Base-by-base conservation (phyloP, 2,329 filamentous ascomycete genomes). In the Sporothrix inflata region DNA sequence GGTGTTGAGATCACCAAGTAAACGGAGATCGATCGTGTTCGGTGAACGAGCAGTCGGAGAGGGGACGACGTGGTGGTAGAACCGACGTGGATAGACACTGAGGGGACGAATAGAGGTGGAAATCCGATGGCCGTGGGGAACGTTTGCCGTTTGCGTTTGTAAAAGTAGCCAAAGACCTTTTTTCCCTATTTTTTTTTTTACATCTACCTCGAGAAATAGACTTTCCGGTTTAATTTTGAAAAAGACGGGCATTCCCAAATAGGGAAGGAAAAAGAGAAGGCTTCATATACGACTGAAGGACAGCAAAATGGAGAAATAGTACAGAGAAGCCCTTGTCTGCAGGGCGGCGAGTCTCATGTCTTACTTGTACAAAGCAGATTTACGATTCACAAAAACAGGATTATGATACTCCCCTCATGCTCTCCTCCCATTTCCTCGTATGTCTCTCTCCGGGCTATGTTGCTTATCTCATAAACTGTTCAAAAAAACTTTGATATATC, bases 1-100 rank as follows among this genome's bases (percentile, higher is more conserved):
- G 92, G 92, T 83, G 90, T 94, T 45, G 92, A 94, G 83, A 91
- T 94, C 76, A 81, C 80, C 74, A 85, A 85, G 79, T 83, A 83
- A 69, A 45, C 21, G 24, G 27, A 40, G 57, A 42, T 45, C 21
- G 19, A n/a, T 30, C 16, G 27, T 27, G 47, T 40, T 16, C 4
- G 38, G 21, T 21, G 1, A 27, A 4, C n/a, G 30, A 45, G 12
- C 6, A 40, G 34, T 21, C 21, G 30, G 60, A 6, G 27, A 53
- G 65, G 65, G 65, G 65, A 53, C 65, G 65, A 40, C 11, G 27
- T 49, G 7, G 63, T 49, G 24, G 24, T n/a, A 27, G 40, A n/a
- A 45, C 14, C n/a, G 38, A 24, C 14, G 60, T 63, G 42, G 66
- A 69, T 69, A 69, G 67, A 57, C 67, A 12, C 11, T 21, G 45